A percentile compares a stretch with the other conserved stretches of the same genome.
Conservation (phyloP, 805 yeast species). For the Metschnikowia picachoensis region DNA sequence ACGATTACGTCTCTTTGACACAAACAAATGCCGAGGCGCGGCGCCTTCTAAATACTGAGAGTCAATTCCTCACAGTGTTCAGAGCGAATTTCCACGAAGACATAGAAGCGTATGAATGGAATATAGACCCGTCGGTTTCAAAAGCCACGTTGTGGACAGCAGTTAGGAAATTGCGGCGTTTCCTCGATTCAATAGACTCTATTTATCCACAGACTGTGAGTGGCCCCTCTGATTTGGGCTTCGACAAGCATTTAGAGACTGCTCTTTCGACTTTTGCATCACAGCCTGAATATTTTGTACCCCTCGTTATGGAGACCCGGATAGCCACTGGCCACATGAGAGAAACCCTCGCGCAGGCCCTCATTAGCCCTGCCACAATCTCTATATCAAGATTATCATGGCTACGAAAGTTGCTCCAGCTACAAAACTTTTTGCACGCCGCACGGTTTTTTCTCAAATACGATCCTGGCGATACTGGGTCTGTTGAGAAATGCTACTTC, state of each 20-base stretch:
- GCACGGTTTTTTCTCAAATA: conserved; percentile 5
- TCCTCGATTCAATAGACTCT: neutral
- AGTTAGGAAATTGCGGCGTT: neutral
- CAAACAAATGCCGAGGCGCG: conserved; percentile 11
- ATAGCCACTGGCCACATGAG: neutral
- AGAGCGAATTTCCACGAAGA: conserved; percentile 5
- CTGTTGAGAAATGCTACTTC: conserved; percentile 13
- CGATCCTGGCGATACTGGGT: neutral
- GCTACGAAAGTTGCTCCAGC: conserved; percentile 11
- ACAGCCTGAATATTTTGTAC: conserved; percentile 2
- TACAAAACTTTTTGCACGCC: conserved; percentile 11
- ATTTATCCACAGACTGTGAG: neutral
- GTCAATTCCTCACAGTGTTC: conserved; percentile 6
- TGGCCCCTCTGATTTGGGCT: neutral
- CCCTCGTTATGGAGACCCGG: conserved; percentile 1
- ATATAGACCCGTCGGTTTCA: neutral
- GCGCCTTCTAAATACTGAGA: conserved; percentile 7
- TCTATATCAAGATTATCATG: conserved; percentile 9
- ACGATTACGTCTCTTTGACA: conserved; percentile 13
- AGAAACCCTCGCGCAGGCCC: neutral
- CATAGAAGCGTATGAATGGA: conserved; percentile 9
- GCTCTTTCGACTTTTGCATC: conserved; percentile 5
- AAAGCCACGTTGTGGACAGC: neutral
- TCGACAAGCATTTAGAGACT: neutral
- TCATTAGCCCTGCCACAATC: neutral